phyloP scores from a whole-genome alignment of 2,329 filamentous ascomycete species.

The Ascochyta pisi region DNA sequence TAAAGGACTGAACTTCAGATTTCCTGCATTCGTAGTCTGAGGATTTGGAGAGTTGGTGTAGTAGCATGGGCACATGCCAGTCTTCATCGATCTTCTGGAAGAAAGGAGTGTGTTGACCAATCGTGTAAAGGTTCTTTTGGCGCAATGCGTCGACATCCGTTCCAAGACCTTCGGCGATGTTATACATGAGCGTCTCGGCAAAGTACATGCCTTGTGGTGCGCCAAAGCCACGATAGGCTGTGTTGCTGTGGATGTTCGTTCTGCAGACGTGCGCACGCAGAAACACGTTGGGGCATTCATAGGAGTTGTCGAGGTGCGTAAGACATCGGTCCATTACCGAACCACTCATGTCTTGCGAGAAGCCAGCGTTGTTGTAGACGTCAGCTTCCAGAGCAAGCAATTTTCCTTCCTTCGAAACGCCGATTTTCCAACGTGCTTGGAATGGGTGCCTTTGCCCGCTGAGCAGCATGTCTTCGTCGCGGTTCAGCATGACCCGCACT shows the following conservation, averaged over 20 bases:
- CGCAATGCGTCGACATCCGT: slow-evolving; percentile 83
- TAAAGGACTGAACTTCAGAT: slow-evolving; percentile 76
- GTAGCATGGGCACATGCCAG: slow-evolving; percentile 94
- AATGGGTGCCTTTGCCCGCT: slow-evolving; percentile 94
- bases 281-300: slow-evolving; percentile 82
- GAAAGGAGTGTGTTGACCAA: slow-evolving; percentile 82
- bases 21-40: slow-evolving; percentile 73
- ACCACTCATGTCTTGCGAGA: slow-evolving; percentile 69
- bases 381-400: slow-evolving; percentile 89
- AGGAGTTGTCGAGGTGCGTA: slow-evolving; percentile 86
- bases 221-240: slow-evolving; percentile 93
- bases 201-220: slow-evolving; percentile 96
- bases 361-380: slow-evolving; percentile 90
- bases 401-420: slow-evolving; percentile 88
- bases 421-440: slow-evolving; percentile 86
- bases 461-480: slow-evolving; percentile 92
- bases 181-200: slow-evolving; percentile 83
- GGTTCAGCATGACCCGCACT: slow-evolving; percentile 90
- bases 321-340: slow-evolving; percentile 86
- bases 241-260: slow-evolving; percentile 97
- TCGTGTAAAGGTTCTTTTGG: slow-evolving; percentile 83
- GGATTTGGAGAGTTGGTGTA: slow-evolving; percentile 79
- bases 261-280: slow-evolving; percentile 87
- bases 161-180: slow-evolving; percentile 84
- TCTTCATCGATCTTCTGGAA: slow-evolving; percentile 81